Evolutionary conservation across 1,139 yeast species (phyloP).

Genomic region (Diutina pseudorugosa): DNA sequence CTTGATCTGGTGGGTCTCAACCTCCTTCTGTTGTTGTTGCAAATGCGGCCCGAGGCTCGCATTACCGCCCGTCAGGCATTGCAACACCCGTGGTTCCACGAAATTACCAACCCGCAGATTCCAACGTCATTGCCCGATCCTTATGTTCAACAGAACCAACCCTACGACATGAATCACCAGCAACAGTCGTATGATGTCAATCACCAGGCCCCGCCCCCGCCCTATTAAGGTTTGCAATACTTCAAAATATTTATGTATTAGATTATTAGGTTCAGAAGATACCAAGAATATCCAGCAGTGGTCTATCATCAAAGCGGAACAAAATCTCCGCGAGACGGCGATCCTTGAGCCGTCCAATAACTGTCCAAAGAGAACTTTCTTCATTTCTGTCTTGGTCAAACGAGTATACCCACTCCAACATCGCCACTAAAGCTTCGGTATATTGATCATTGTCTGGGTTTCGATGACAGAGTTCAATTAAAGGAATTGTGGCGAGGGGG

Average conservation of each 20-base stretch:
- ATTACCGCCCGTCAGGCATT: slow-evolving; percentile 86
- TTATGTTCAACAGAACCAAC: not conserved
- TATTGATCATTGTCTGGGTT: slow-evolving; percentile 9
- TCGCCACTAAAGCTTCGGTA: slow-evolving; percentile 8
- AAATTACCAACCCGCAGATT: slow-evolving; percentile 21
- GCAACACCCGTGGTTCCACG: slow-evolving; percentile 94
- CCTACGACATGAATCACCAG: not conserved
- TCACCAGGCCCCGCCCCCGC: not conserved
- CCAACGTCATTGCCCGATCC: not conserved
- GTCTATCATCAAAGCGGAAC: slow-evolving; percentile 11
- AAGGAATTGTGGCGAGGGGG: slow-evolving; percentile 9
- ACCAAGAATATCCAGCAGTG: slow-evolving; percentile 9
- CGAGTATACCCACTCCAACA: slow-evolving; percentile 7
- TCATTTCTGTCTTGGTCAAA: not conserved
- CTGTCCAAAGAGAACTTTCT: slow-evolving; percentile 12
- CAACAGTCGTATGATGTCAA: not conserved
- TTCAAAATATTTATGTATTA: not conserved
- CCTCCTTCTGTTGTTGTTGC: slow-evolving; percentile 63
- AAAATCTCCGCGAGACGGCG: slow-evolving; percentile 11
- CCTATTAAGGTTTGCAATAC: not conserved
- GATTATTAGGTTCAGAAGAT: slow-evolving; percentile 1
- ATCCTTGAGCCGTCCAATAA: slow-evolving; percentile 11
- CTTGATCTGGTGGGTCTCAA: slow-evolving; percentile 77
- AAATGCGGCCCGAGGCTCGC: slow-evolving; percentile 86
- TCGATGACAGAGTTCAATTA: slow-evolving; percentile 9